phyloP scores from a whole-genome alignment of 306 rosid genomes.

The Vigna angularis region DNA sequence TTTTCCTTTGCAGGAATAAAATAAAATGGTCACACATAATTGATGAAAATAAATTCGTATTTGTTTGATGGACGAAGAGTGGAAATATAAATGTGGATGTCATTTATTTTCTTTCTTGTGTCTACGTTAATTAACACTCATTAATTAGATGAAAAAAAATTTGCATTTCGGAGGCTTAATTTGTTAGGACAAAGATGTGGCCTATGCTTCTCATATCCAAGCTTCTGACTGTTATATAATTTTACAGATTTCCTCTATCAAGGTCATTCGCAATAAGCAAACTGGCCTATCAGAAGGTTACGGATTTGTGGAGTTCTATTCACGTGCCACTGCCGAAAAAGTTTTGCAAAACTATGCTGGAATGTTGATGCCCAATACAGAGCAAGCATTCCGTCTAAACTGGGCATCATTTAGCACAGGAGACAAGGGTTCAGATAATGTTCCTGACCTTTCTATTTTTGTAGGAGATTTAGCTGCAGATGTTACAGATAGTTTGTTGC shows the following conservation, averaged over 20 bases:
- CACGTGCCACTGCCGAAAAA: conserved; percentile 88
- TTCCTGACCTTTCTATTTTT: conserved; percentile 96
- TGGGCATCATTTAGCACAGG: conserved; percentile 97
- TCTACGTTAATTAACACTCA: conserved; percentile 3
- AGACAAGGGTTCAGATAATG: conserved; percentile 88
- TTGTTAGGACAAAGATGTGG: conserved; percentile 35
- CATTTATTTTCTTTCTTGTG: background rate
- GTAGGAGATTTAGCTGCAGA: conserved; percentile 99
- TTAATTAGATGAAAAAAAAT: conserved; percentile 14
- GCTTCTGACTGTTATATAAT: conserved; percentile 27
- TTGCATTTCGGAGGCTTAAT: conserved; percentile 20
- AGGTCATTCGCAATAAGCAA: conserved; percentile 93
- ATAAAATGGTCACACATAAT: background rate
- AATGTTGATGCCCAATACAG: conserved; percentile 85
- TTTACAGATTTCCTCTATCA: conserved; percentile 77
- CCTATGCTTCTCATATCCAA: conserved; percentile 18
- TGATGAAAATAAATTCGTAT: conserved; percentile 18
- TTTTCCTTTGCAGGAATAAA: conserved; percentile 20
- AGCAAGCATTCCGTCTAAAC: conserved; percentile 91
- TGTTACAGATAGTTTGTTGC: conserved; percentile 87
- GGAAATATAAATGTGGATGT: conserved; percentile 36
- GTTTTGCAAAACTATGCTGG: conserved; percentile 78
- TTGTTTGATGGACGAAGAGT: conserved; percentile 19
- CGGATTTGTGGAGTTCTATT: conserved; percentile 87
- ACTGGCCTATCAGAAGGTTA: conserved; percentile 92